Conservation (phyloP, 345 rosid genomes). For the Brassica nigra region DNA sequence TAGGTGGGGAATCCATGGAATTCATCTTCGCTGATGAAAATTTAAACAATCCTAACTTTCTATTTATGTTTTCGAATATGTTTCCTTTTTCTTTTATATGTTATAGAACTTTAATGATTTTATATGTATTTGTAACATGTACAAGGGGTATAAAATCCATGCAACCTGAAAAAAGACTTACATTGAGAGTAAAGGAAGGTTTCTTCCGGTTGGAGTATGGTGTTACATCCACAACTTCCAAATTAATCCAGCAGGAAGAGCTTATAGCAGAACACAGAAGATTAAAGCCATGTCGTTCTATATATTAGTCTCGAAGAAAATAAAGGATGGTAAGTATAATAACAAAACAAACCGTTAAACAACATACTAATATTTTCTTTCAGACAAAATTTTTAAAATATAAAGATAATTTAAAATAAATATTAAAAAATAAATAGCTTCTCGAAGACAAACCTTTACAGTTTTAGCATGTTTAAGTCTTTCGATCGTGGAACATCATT, state of each 20-base stretch:
- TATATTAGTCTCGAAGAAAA: too few species aligned
- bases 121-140: too few species aligned
- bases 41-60: too few species aligned
- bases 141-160: neutral
- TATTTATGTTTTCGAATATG: too few species aligned
- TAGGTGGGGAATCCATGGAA: too few species aligned
- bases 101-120: too few species aligned
- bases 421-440: neutral
- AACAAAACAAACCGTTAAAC: neutral
- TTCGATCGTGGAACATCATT: neutral
- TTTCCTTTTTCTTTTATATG: too few species aligned
- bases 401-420: neutral
- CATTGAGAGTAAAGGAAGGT: neutral
- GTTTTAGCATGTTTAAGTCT: neutral
- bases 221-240: neutral
- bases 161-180: neutral
- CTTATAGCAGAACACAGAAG: too few species aligned
- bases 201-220: neutral
- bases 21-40: too few species aligned
- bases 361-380: neutral
- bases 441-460: neutral
- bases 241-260: neutral
- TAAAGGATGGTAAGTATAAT: too few species aligned
- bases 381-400: neutral
- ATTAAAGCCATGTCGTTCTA: too few species aligned